Percentiles rank a stretch among this genome's conserved stretches.
Evolutionary conservation across 306 rosid genomes (phyloP).

Genomic region (Inga laurina): DNA sequence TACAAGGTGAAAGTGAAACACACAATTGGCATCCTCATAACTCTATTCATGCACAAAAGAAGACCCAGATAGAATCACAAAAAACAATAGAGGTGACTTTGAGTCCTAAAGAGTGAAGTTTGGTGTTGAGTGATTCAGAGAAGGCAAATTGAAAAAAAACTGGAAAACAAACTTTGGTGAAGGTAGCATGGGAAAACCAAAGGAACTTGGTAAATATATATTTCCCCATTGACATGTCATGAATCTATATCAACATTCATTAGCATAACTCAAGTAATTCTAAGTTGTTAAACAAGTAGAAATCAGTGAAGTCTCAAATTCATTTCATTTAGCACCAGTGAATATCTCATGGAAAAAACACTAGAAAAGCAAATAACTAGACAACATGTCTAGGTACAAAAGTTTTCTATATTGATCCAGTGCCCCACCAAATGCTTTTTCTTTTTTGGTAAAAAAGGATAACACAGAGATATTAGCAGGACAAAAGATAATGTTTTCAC

Average conservation of each 20-base stretch:
- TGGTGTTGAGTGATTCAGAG: not conserved
- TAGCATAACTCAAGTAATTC: not conserved
- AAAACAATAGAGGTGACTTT: not conserved
- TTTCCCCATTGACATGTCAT: not conserved
- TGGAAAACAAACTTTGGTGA: not conserved
- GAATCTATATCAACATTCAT: not conserved
- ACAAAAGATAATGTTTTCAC: not conserved
- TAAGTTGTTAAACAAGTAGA: not conserved
- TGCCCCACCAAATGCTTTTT: not conserved
- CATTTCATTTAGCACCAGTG: not conserved
- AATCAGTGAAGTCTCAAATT: not conserved
- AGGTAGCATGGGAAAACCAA: not conserved
- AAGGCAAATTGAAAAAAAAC: constrained; percentile 1
- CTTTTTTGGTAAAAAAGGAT: not conserved
- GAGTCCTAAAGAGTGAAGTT: not conserved
- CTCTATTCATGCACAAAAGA: not conserved
- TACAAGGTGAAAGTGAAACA: not conserved
- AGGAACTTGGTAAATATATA: not conserved
- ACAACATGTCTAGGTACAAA: not conserved
- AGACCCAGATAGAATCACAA: not conserved
- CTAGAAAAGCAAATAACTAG: not conserved
- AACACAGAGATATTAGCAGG: not conserved
- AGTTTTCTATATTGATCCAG: not conserved
- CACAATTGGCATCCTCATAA: not conserved
- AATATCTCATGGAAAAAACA: not conserved